Percentiles rank a stretch among this genome's conserved stretches.
Evolutionary conservation across 2,329 filamentous ascomycete species (phyloP).

Genomic region (Westerdykella ornata): DNA sequence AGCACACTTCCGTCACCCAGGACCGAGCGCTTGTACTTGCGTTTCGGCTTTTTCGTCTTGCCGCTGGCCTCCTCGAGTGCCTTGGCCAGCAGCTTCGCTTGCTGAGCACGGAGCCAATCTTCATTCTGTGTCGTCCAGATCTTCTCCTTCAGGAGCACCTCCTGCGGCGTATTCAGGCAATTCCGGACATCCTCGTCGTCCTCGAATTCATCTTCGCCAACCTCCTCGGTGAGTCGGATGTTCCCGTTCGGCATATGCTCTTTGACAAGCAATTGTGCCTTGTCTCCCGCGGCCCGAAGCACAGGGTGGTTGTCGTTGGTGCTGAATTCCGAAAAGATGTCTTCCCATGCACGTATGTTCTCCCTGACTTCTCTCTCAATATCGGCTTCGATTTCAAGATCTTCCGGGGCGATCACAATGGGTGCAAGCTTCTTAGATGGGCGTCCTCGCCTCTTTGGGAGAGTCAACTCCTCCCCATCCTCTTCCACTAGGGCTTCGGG

Average conservation of each 20-base stretch:
- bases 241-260: slow-evolving; percentile 21
- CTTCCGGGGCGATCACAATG: slow-evolving; percentile 38
- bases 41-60: slow-evolving; percentile 45
- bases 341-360: slow-evolving; percentile 27
- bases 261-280: slow-evolving; percentile 25
- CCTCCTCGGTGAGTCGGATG: slow-evolving; percentile 44
- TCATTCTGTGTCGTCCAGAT: slow-evolving; percentile 96
- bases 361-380: slow-evolving; percentile 42
- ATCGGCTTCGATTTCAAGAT: slow-evolving; percentile 43
- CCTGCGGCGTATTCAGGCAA: slow-evolving; percentile 66
- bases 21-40: slow-evolving; percentile 33
- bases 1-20: slow-evolving; percentile 40
- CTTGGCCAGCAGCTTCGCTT: slow-evolving; percentile 71
- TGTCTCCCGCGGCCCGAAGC: slow-evolving; percentile 20
- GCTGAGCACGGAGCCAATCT: slow-evolving; percentile 81
- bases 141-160: slow-evolving; percentile 76
- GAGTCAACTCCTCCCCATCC: slow-evolving; percentile 10
- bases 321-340: slow-evolving; percentile 24
- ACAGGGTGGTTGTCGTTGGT: slow-evolving; percentile 26
- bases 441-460: slow-evolving; percentile 36
- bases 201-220: slow-evolving; percentile 76
- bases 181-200: slow-evolving; percentile 81
- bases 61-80: slow-evolving; percentile 54
- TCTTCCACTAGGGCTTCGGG: slow-evolving; percentile 5
- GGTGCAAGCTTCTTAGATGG: slow-evolving; percentile 28